Evolutionary conservation across 2,329 filamentous ascomycete species (phyloP).

Genomic region (Rhytidhysteron rufulum): DNA sequence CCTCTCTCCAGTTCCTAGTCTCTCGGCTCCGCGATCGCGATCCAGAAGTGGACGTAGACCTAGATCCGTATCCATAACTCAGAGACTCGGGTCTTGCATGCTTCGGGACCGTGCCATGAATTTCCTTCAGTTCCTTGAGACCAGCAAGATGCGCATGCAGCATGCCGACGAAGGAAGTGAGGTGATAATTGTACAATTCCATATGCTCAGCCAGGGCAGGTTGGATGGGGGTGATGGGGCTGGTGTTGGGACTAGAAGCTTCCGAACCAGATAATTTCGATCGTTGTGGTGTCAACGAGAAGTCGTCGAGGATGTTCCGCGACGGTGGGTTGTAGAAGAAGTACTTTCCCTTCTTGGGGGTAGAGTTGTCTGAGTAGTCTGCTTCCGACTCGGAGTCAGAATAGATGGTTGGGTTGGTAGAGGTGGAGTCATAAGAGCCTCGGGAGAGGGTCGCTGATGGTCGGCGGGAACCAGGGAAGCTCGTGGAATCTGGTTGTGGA

Average conservation of each 20-base stretch:
- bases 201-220: conserved; percentile 3
- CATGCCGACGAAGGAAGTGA: conserved; percentile 24
- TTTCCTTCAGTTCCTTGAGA: conserved; percentile 21
- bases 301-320: conserved; percentile 4
- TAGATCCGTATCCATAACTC: not conserved
- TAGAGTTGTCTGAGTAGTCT: conserved; percentile 6
- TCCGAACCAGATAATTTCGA: conserved; percentile 4
- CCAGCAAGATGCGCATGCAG: conserved; percentile 23
- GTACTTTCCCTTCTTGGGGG: conserved; percentile 2
- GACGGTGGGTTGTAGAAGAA: conserved; percentile 4
- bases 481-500: conserved; percentile 5
- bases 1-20: conserved; percentile 4
- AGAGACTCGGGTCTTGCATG: conserved; percentile 7
- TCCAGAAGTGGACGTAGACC: not conserved
- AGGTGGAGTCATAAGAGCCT: conserved; percentile 9
- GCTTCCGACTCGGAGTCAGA: conserved; percentile 8
- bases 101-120: too few relatives aligned
- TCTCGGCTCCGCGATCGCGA: not conserved
- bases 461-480: conserved; percentile 8
- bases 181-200: conserved; percentile 20
- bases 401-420: conserved; percentile 21
- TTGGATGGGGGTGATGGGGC: conserved; percentile 4
- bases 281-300: conserved; percentile 2
- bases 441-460: conserved; percentile 18
- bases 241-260: conserved; percentile 8